Base-by-base conservation (phyloP, 208 protist species). In the Acanthamoeba polyphaga region DNA sequence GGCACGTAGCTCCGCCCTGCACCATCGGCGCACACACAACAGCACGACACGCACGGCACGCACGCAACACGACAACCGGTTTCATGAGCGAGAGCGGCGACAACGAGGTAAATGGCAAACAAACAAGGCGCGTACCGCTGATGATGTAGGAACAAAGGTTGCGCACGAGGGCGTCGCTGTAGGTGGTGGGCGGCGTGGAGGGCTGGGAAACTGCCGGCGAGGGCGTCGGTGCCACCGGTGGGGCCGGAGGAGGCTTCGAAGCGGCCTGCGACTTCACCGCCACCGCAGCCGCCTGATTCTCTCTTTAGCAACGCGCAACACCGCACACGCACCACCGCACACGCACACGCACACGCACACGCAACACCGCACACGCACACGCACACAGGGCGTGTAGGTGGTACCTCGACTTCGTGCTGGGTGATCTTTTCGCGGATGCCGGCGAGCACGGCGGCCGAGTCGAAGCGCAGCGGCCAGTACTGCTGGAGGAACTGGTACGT, bases 381-480 rank as follows among this genome's bases (percentile, higher is more conserved):
- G 2, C 43, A 49, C 43, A 5, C 43, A 49, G 2, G 3, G 43
- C 43, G 43, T 49, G 43, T 49, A 0, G 43, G 27, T 55, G 4
- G 15, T n/a, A 32, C 34, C 22, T 84, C 38, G 43, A 29, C 17
- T 84, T 51, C 74, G 13, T 51, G 34, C 29, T 9, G 46, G 22
- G 12, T 12, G 43, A 84, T 22, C 43, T 84, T 84, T 17, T 84
- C 74, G 9, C 46, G 74, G 74, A 84, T 84, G 29, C 74, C 74
- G 38, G 74, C 74, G 34, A 84, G 74, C 9, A 84, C 46, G 17
- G 74, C 43, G 32, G 74, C 74, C 74, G 74, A 84, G n/a, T 90
- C 82, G 55, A 90, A 70, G 29, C 82, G 82, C 19, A 90, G 82
- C n/a, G 82, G 82, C 82, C 82, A 90, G 32, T 68, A 90, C 29